Evolutionary conservation across 768 basidiomycete genomes (phyloP).

Genomic region (Podaxis sp.): DNA sequence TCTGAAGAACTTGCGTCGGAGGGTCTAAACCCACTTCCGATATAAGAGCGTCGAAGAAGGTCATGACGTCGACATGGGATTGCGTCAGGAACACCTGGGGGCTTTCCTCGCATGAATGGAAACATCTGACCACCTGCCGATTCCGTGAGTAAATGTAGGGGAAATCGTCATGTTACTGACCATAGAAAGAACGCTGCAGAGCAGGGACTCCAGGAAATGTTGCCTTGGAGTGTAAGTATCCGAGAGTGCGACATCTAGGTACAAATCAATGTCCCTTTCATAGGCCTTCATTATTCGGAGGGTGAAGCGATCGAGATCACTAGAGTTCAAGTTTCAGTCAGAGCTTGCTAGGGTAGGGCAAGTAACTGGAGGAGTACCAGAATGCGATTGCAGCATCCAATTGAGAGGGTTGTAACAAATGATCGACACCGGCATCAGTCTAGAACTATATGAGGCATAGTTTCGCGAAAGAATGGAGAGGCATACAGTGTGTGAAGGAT

Average conservation of each 20-base stretch:
- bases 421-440: not conserved
- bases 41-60: not conserved
- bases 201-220: conserved; percentile 3
- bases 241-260: conserved; percentile 36
- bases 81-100: not conserved
- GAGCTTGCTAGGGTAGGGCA: not conserved
- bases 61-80: not conserved
- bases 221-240: conserved; percentile 28
- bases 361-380: not conserved
- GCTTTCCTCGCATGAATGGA: not conserved
- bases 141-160: not conserved
- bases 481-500: not conserved
- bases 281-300: conserved; percentile 40
- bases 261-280: conserved; percentile 35
- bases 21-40: not conserved
- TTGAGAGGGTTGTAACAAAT: conserved; percentile 12
- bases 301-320: conserved; percentile 41
- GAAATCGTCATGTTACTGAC: not conserved
- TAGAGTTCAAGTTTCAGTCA: conserved; percentile 23
- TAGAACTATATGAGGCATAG: not conserved
- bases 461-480: not conserved
- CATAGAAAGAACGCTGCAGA: not conserved
- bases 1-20: not conserved
- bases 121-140: not conserved
- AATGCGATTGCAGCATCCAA: not conserved